phyloP scores from a whole-genome alignment of 306 rosid genomes.

The Hylodesmum podocarpum region DNA sequence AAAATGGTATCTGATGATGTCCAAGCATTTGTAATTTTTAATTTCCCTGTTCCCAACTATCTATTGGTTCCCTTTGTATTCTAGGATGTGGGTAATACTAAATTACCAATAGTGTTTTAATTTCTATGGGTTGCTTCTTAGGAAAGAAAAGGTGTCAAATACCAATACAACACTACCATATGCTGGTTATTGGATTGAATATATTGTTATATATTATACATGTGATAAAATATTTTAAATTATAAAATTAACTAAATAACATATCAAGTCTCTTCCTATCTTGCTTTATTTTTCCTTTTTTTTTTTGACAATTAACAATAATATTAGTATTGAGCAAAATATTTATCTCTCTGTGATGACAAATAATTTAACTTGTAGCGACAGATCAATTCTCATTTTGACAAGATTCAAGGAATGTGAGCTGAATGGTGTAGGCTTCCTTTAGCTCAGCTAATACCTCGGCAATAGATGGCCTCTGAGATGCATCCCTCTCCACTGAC shows the following conservation, averaged over 20 bases:
- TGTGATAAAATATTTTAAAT: neutral
- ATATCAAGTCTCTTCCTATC: neutral
- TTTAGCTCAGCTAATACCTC: conserved; percentile 72
- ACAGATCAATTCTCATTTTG: conserved; percentile 34
- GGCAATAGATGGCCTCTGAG: conserved; percentile 80
- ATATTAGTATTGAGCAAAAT: neutral
- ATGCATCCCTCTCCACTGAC: conserved; percentile 85
- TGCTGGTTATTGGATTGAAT: neutral
- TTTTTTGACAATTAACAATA: neutral
- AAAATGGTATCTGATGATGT: too few relatives aligned
- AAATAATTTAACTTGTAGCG: neutral
- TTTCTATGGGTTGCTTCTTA: neutral
- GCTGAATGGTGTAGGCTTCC: conserved; percentile 73
- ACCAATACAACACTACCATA: neutral
- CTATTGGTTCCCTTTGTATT: too few relatives aligned
- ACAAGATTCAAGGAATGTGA: conserved; percentile 57
- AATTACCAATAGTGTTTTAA: too few relatives aligned
- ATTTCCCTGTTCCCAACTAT: too few relatives aligned
- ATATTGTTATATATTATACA: neutral
- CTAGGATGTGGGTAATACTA: too few relatives aligned
- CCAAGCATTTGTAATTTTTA: too few relatives aligned
- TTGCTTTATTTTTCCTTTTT: neutral
- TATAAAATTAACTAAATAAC: neutral
- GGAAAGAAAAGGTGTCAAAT: neutral
- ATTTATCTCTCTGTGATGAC: neutral